A percentile compares a stretch with the other conserved stretches of the same genome.
These are phyloP conservation scores for Hagleromyces aurorensis DNA, from an alignment of 805 yeast species.

Conservation along the genomic window DNA sequence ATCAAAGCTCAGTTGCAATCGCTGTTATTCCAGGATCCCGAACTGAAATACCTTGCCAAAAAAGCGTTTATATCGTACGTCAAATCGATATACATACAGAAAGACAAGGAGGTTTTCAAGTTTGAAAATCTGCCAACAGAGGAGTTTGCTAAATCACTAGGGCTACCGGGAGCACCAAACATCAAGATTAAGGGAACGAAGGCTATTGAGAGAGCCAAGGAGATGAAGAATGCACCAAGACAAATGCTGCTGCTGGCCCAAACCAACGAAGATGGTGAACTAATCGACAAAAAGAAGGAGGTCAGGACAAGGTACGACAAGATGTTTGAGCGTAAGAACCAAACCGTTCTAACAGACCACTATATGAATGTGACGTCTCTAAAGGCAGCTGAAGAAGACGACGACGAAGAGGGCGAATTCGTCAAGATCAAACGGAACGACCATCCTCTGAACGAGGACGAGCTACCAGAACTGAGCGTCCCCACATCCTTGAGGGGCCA, in stretches of 20 bases:
- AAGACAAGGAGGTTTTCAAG: conserved; percentile 79
- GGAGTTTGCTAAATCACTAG: conserved; percentile 77
- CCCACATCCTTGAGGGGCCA: conserved; percentile 78
- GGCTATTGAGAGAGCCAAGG: conserved; percentile 44
- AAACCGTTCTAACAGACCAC: conserved; percentile 84
- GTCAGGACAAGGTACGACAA: conserved; percentile 86
- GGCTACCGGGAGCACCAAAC: conserved; percentile 94
- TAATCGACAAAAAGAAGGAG: conserved; percentile 29
- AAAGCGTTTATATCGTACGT: conserved; percentile 91
- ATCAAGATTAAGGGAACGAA: conserved; percentile 58
- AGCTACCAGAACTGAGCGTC: conserved; percentile 49
- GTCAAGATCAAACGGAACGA: conserved; percentile 71
- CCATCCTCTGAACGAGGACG: conserved; percentile 60
- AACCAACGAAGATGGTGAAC: conserved; percentile 59
- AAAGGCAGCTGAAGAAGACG: conserved; percentile 36
- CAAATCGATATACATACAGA: conserved; percentile 76
- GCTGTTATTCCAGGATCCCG: conserved; percentile 84
- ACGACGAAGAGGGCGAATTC: conserved; percentile 57
- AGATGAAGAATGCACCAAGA: conserved; percentile 74
- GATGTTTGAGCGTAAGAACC: conserved; percentile 93
- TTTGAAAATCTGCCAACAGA: conserved; percentile 72
- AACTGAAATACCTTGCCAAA: conserved; percentile 87
- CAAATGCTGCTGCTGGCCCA: conserved; percentile 51
- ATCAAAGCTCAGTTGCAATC: conserved; percentile 83
- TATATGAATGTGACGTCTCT: conserved; percentile 64